Base-by-base conservation (phyloP, 1,284 basidiomycete species). In the Tylopilus sp. region DNA sequence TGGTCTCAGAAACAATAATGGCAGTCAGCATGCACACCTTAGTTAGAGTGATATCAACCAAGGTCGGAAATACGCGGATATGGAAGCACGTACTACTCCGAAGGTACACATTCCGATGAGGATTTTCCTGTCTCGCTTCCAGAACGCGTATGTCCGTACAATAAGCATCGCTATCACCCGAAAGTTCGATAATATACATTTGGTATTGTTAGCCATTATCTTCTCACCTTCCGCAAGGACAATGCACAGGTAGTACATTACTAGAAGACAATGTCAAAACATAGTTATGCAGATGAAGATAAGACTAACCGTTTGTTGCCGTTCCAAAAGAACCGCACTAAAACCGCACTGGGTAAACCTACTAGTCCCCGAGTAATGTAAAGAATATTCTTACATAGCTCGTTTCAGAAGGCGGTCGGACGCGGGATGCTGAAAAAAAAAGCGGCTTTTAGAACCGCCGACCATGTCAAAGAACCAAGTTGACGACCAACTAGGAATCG, bases 81-180 rank as follows among this genome's bases (percentile, higher is more conserved):
- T 3, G 5, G n/a, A 48, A 45, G 37, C 11, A 50, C 61, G 15
- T 26, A 63, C 61, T 17, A 24, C 32, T 36, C 58, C 61, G 22
- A 57, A 52, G 22, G 32, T 35, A 25, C 53, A 55, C 39, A 52
- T 59, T 36, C 63, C 53, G 4, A 55, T 35, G 14, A 63, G 59
- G 14, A 66, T 50, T 48, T 26, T 63, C 54, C 26, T 66, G 14
- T 55, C 19, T 9, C 47, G 39, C 10, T 53, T 54, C 62, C 63
- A 63, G 50, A 66, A 56, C 0, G 49, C 64, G 8, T 63, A 66
- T 31, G 64, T 63, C 20, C 62, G 61, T 26, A 63, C 53, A 11
- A 64, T 51, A 39, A 63, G 57, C 54, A 63, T 65, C 2, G 17
- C 62, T 66, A 20, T 43, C 11, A 14, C 9, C n/a, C 17, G 8